Evolutionary conservation across 441 rosid genomes (phyloP).

Genomic region (Bocquillonia castaneifolia): DNA sequence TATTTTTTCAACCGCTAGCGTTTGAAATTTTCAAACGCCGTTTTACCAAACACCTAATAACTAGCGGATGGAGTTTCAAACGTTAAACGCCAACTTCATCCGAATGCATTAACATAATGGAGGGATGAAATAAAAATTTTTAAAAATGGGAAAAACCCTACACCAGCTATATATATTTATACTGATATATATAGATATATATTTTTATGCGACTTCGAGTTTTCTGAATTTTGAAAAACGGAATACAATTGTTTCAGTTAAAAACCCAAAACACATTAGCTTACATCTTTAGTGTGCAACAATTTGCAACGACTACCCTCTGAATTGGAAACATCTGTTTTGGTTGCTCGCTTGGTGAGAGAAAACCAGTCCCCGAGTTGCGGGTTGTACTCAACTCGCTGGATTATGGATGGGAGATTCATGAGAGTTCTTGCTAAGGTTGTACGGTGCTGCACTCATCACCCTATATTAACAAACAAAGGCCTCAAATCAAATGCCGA

Average conservation of each 20-base stretch:
- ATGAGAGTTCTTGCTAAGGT: constrained; percentile 33
- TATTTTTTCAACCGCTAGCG: too few relatives aligned
- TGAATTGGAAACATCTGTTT: constrained; percentile 4
- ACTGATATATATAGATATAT: background rate
- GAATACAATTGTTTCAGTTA: constrained; percentile 15
- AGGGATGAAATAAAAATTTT: background rate
- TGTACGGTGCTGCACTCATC: constrained; percentile 54
- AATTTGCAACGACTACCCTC: constrained; percentile 16
- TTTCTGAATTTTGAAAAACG: background rate
- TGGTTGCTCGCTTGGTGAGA: constrained; percentile 16
- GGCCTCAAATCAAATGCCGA: background rate
- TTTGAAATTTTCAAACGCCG: too few relatives aligned
- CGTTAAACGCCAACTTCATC: background rate
- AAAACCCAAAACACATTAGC: constrained; percentile 10
- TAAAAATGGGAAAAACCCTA: constrained; percentile 9
- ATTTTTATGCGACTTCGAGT: background rate
- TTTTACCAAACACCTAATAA: too few relatives aligned
- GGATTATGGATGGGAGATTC: constrained; percentile 33
- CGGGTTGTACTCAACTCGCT: constrained; percentile 29
- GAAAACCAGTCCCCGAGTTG: constrained; percentile 8
- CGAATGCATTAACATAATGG: background rate
- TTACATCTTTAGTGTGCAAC: constrained; percentile 18
- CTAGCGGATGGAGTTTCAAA: too few relatives aligned
- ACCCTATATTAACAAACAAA: constrained; percentile 37
- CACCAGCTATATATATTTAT: background rate